These are phyloP conservation scores for Neoboletus magnificus DNA, from an alignment of 768 basidiomycete species.

Conservation along the genomic window DNA sequence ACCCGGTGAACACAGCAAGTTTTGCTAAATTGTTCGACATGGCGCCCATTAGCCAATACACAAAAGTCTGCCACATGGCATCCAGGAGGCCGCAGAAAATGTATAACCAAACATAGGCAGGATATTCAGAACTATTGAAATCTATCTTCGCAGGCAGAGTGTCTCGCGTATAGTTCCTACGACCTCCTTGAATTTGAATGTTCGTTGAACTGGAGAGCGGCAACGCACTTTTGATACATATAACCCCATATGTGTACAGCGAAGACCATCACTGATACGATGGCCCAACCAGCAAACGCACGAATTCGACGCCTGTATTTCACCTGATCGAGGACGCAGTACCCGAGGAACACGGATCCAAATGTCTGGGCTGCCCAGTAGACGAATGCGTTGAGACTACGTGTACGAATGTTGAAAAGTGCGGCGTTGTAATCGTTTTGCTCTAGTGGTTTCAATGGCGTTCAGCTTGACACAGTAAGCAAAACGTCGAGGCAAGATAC, in stretches of 20 bases:
- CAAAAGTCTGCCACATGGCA: constrained; percentile 81
- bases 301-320: constrained; percentile 59
- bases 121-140: constrained; percentile 53
- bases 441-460: constrained; percentile 41
- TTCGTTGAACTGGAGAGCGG: neutral
- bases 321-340: constrained; percentile 56
- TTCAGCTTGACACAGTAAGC: neutral
- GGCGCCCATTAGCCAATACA: constrained; percentile 81
- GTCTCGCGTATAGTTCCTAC: constrained; percentile 57
- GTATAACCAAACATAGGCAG: constrained; percentile 57
- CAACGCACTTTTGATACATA: constrained; percentile 65
- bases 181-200: neutral
- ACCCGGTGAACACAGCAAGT: constrained; percentile 76
- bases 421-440: constrained; percentile 80
- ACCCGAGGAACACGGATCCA: constrained; percentile 68
- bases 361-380: constrained; percentile 81
- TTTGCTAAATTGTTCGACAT: constrained; percentile 83
- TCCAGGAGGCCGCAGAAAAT: constrained; percentile 75
- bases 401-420: constrained; percentile 75
- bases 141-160: constrained; percentile 54
- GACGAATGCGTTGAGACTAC: constrained; percentile 71
- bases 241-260: constrained; percentile 73
- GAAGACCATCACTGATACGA: constrained; percentile 63
- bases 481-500: constrained; percentile 19
- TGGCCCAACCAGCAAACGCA: constrained; percentile 65